A percentile compares a stretch with the other conserved stretches of the same genome.
These are phyloP conservation scores for Cryphonectria carpinicola DNA, from an alignment of 2,329 filamentous ascomycete genomes.

Conservation along the genomic window DNA sequence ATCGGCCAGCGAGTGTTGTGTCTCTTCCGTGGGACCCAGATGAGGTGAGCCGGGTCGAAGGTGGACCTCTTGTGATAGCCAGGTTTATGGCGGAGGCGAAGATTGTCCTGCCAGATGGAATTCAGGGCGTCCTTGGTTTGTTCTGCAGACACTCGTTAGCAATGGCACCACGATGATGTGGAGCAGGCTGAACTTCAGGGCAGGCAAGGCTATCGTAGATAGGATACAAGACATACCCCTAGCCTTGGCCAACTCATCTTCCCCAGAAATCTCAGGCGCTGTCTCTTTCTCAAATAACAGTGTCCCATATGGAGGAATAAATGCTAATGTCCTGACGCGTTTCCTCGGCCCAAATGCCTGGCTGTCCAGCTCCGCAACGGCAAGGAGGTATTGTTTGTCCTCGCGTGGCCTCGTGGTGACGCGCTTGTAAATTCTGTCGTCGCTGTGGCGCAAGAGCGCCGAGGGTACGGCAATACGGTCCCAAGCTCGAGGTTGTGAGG, in stretches of 20 bases:
- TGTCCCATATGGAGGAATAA: slow-evolving; percentile 40
- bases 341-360: slow-evolving; percentile 42
- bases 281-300: slow-evolving; percentile 36
- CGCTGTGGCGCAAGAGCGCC: slow-evolving; percentile 20
- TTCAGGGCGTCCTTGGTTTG: slow-evolving; percentile 21
- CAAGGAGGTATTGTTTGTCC: slow-evolving; percentile 29
- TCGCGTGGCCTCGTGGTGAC: slow-evolving; percentile 31
- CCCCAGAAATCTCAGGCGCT: slow-evolving; percentile 19
- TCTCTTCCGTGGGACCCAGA: slow-evolving; percentile 38
- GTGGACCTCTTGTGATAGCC: neutral
- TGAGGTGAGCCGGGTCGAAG: slow-evolving; percentile 25
- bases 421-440: slow-evolving; percentile 39
- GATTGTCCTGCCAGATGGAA: slow-evolving; percentile 21
- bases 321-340: slow-evolving; percentile 34
- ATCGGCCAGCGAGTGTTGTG: slow-evolving; percentile 40
- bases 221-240: slow-evolving; percentile 32
- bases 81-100: slow-evolving; percentile 1
- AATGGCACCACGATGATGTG: neutral
- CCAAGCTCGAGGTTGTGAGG: slow-evolving; percentile 36
- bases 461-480: slow-evolving; percentile 37
- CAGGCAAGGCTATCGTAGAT: neutral
- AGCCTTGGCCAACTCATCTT: slow-evolving; percentile 32
- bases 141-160: neutral
- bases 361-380: slow-evolving; percentile 39
- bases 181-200: neutral